Evolutionary conservation across 2,329 filamentous ascomycete species (phyloP), one percentile per base, ranked within the genome.

Genomic region (Metarhizium robertsii): DNA sequence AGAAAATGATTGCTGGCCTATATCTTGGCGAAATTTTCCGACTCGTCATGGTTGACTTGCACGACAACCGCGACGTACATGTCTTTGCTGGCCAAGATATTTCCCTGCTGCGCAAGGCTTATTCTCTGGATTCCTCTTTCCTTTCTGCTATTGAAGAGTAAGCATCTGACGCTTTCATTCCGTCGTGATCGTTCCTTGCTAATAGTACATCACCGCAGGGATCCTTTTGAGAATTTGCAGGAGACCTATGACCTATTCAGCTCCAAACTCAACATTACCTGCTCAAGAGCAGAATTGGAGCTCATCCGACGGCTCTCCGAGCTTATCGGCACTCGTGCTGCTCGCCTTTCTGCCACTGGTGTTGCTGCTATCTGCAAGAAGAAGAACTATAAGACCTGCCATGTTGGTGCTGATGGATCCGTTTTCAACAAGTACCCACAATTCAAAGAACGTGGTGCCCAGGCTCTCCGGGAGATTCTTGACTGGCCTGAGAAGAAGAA

Each of bases 391-490:
- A 75, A 87, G 67, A 80, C 82, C 42, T 95, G 90, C 76, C 94
- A 97, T 71, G 94, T 99, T 46, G 94, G 94, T 65, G 94, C 94
- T 53, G 94, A 99, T 68, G 94, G 94, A 42, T 95, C 90, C 18
- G 92, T 99, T 54, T 99, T 99, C 78, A 96, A 96, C 80, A 97
- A 97, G 72, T 99, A 99, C 75, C 94, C 94, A 13, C 88, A 96
- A 75, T 99, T 99, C 83, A 96, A 96, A 79, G 83, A 85, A 56
- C 87, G 94, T 54, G 92, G 92, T 55, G 92, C 94, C 14, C 80
- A 86, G 70, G 94, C 94, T 32, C 81, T 99, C 53, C 85, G 90
- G 55, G 94, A 99, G 78, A 96, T 99, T 61, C 83, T 99, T 42
- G 92, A 96, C 77, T 97, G 92, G 92, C 84, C 88, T 2, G 83